Evolutionary conservation across 441 rosid species (phyloP), one percentile per base, ranked within the genome.

Genomic region (Daphne laureola): DNA sequence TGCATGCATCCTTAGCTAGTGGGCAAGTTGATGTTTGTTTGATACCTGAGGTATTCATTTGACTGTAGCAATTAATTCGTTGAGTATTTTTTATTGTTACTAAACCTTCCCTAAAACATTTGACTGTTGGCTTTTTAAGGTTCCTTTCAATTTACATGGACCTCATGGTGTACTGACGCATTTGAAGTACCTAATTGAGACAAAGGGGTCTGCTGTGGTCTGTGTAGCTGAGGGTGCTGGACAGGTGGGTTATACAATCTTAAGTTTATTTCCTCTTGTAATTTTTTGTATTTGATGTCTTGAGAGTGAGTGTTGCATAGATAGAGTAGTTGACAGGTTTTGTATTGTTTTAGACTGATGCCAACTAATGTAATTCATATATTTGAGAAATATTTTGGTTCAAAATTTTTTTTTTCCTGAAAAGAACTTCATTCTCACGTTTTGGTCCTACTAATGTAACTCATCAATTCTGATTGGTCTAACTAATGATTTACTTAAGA

Each of bases 191-290:
- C 78, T 92, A 16, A 73, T 92, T 63, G 86, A 86, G 80, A 92
- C 83, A 51, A 92, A 92, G 76, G 96, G 97, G 63, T 89, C 97
- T 0, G 96, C 95, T 67, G 97, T 93, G 47, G 70, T 93, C 61
- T 93, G 97, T 70, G 87, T 89, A 53, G 98, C 95, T 25, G 98
- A 93, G 80, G 97, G 98, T 78, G 95, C 97, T 61, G 97, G 98
- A 38, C 98, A 89, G 92, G 97, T 93, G 60, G 12, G 62, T 58
- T 47, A 5, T n/a, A 3, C 16, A 38, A 9, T 15, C 17, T 4
- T 14, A 6, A 52, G 12, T 53, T 14, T 45, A 9, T 6, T 27
- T 18, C 53, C 25, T 48, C 26, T 49, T 21, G 40, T 14, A 49
- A 14, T 51, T 31, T 59, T 9, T 43, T 31, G 12, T 43, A 46